These are phyloP conservation scores for Aspergillus caelatus DNA, from an alignment of 2,329 filamentous ascomycete genomes.

Conservation along the genomic window DNA sequence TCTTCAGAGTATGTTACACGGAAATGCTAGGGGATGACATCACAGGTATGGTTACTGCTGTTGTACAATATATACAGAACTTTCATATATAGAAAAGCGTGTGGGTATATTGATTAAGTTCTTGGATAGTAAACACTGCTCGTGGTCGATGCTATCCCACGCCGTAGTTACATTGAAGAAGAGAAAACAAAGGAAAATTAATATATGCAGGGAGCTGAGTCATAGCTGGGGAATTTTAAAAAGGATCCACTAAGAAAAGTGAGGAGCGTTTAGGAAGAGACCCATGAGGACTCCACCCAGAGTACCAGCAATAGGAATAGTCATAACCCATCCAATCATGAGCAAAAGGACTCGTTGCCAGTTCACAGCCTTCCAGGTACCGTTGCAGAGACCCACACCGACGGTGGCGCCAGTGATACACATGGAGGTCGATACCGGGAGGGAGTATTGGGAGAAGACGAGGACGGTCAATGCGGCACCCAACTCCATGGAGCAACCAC, in stretches of 20 bases:
- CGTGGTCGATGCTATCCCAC: background rate
- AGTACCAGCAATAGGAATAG: conserved; percentile 64
- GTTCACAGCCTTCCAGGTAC: conserved; percentile 72
- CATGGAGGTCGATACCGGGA: conserved; percentile 77
- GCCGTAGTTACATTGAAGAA: background rate
- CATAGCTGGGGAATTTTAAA: background rate
- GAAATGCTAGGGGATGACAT: no score
- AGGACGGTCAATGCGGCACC: conserved; percentile 76
- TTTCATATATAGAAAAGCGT: background rate
- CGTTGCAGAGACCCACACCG: conserved; percentile 77
- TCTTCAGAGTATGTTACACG: no score
- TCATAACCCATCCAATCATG: conserved; percentile 68
- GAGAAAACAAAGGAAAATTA: background rate
- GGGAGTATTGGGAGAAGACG: conserved; percentile 72
- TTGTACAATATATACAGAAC: background rate
- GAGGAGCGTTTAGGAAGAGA: conserved; percentile 61
- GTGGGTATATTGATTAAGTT: background rate
- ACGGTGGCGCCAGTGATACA: conserved; percentile 80
- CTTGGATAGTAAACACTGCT: background rate
- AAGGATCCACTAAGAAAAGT: conserved; percentile 41
- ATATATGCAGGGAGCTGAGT: background rate
- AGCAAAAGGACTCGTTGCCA: conserved; percentile 72
- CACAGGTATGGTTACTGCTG: no score
- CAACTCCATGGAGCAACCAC: conserved; percentile 74
- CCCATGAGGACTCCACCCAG: conserved; percentile 58